Evolutionary conservation across 208 protist genomes (phyloP), one percentile per base, ranked within the genome.

Genomic region (Trypanosoma scelopori): DNA sequence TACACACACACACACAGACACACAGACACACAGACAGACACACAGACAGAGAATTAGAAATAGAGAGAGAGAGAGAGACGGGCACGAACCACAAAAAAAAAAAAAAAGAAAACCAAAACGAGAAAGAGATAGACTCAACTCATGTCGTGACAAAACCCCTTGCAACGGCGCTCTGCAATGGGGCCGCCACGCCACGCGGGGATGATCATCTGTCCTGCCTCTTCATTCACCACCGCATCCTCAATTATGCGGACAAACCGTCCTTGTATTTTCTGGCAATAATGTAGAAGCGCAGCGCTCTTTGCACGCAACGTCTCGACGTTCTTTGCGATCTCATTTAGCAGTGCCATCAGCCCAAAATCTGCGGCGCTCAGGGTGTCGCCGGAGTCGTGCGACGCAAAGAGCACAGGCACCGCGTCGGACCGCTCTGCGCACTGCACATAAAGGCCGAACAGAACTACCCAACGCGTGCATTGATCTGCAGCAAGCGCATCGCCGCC

Each of bases 161-260:
- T 65, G 55, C 58, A 67, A 51, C 62, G 57, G 25, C 58, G 55
- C 46, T 68, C 59, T 22, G 63, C 45, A 20, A 78, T 62, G 23
- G 48, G 65, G 18, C 66, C 64, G 0, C 72, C 65, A 27, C 65
- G 72, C 32, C 53, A 66, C 18, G 51, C 30, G 1, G 72, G 61
- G 39, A 65, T 63, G 20, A 55, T 23, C 25, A 71, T 55, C 16
- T 48, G 42, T 16, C 71, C 65, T 16, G 47, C 23, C 42, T 74
- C 67, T 50, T 79, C 74, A 20, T 69, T 53, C 47, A 74, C 56
- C 12, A 69, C 67, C 18, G 61, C 74, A 15, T 73, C 74, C 43
- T 74, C 67, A 13, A 79, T 22, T 13, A 74, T 55, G 16, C 63
- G 52, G n/a, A 57, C 61, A 28, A 79, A 25, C 15, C 61, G 70